Percentiles rank a stretch among this genome's conserved stretches.
phyloP scores from a whole-genome alignment of 305 asterid species.

The Fraxinus velutina region DNA sequence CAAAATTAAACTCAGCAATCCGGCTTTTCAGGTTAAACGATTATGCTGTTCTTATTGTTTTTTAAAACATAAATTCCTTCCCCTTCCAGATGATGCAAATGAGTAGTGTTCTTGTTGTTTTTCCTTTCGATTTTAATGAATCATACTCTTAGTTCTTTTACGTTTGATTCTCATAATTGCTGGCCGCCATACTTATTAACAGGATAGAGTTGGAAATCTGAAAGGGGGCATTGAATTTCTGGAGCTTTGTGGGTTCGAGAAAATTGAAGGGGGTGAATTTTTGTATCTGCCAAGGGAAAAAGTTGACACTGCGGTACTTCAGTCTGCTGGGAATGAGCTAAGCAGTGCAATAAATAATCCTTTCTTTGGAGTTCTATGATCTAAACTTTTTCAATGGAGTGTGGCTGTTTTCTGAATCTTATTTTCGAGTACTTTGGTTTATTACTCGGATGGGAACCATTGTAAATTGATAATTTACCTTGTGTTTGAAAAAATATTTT shows the following conservation, averaged over 20 bases:
- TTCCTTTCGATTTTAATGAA: background rate
- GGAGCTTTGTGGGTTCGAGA: constrained; percentile 89
- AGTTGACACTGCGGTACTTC: constrained; percentile 73
- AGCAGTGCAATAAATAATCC: constrained; percentile 87
- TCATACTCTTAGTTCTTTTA: background rate
- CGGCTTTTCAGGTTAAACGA: constrained; percentile 69
- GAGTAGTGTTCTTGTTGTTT: background rate
- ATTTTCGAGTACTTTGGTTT: background rate
- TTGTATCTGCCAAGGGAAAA: constrained; percentile 75
- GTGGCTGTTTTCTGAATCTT: background rate
- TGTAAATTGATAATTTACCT: background rate
- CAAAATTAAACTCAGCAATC: constrained; percentile 81
- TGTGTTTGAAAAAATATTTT: background rate
- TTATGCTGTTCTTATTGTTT: background rate
- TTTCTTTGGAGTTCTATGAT: constrained; percentile 83
- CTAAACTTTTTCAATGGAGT: background rate
- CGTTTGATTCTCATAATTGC: background rate
- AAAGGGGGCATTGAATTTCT: constrained; percentile 87
- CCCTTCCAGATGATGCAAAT: background rate
- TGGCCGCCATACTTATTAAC: constrained; percentile 24
- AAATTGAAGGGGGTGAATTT: constrained; percentile 81
- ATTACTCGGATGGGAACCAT: background rate
- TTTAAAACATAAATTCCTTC: background rate
- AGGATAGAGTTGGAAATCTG: constrained; percentile 90
- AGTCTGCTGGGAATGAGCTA: constrained; percentile 84